Conservation (phyloP, 2,329 filamentous ascomycete genomes). For the Pseudofabraea citricarpa region DNA sequence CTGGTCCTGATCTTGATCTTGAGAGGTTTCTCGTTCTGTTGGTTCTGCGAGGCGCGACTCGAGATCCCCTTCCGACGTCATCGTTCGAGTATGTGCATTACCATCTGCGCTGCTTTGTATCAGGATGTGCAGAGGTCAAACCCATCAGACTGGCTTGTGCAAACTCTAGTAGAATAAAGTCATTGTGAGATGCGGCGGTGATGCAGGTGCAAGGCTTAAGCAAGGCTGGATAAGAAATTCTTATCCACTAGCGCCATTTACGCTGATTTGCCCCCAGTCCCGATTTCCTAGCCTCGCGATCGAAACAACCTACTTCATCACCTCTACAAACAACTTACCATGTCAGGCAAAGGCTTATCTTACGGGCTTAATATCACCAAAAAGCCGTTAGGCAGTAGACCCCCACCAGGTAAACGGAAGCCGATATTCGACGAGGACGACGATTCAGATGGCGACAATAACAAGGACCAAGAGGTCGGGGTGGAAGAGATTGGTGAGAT, state of each 20-base stretch:
- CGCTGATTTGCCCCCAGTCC: neutral
- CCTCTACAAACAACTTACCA: constrained; percentile 10
- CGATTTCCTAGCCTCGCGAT: neutral
- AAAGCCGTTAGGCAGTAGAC: constrained; percentile 44
- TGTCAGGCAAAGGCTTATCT: constrained; percentile 36
- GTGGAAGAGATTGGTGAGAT: constrained; percentile 58
- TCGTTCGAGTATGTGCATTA: no score
- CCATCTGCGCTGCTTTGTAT: no score
- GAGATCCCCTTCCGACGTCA: constrained; percentile 10
- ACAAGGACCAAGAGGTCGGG: constrained; percentile 30
- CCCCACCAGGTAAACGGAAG: constrained; percentile 45
- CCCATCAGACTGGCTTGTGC: no score
- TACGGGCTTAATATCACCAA: constrained; percentile 58
- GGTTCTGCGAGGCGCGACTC: constrained; percentile 1
- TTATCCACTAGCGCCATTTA: constrained; percentile 2
- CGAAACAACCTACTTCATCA: no score
- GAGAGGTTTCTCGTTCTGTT: neutral
- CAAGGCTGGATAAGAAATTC: constrained; percentile 1
- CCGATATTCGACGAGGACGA: constrained; percentile 55
- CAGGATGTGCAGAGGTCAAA: no score
- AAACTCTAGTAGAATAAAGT: no score
- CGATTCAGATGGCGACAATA: constrained; percentile 49
- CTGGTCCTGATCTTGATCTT: constrained; percentile 2
- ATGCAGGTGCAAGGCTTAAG: no score
- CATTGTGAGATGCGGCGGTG: no score